phyloP scores from a whole-genome alignment of 352 stramenopile genomes.

The Pythium scleroteichum region DNA sequence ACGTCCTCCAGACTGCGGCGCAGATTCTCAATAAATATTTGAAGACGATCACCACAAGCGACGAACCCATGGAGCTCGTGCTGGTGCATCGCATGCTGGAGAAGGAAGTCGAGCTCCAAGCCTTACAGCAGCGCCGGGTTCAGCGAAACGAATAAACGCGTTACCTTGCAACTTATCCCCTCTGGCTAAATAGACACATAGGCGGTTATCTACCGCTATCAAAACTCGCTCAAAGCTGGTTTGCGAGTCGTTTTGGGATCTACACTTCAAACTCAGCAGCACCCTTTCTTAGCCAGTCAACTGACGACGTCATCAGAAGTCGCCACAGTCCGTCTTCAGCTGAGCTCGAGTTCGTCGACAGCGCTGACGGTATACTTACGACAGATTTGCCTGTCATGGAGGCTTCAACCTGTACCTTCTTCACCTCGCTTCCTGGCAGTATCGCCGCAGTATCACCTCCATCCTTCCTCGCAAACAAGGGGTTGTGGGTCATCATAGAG shows the following conservation, averaged over 20 bases:
- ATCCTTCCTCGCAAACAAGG: constrained; percentile 9
- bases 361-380: background rate
- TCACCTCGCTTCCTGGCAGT: constrained; percentile 5
- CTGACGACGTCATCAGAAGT: constrained; percentile 76
- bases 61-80: constrained; percentile 27
- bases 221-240: no score
- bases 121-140: constrained; percentile 16
- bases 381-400: background rate
- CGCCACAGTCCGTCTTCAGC: constrained; percentile 68
- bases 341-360: background rate
- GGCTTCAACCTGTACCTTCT: no score
- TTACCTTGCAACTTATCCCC: no score
- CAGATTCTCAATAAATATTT: constrained; percentile 33
- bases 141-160: background rate
- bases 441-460: constrained; percentile 2
- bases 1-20: constrained; percentile 29
- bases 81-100: constrained; percentile 37
- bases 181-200: no score
- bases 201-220: no score
- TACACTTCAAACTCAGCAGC: constrained; percentile 37
- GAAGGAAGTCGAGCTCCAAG: constrained; percentile 36
- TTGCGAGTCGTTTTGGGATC: background rate
- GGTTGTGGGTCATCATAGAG: background rate
- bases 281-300: constrained; percentile 46
- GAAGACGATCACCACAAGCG: background rate